Base-by-base conservation (phyloP, 2,329 filamentous ascomycete species). In the Gaeumannomyces tritici region DNA sequence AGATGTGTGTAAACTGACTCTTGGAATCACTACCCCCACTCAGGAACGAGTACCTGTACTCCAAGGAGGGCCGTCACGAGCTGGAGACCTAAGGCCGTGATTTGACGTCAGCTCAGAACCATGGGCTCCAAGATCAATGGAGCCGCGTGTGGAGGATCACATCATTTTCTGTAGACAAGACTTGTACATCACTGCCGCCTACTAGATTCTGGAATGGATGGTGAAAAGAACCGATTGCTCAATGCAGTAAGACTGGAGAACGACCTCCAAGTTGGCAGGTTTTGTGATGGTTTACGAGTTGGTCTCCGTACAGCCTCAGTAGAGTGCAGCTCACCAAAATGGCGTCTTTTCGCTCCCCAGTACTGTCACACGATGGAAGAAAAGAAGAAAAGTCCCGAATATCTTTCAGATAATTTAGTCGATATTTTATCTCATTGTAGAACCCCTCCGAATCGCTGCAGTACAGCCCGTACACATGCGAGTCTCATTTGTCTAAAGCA, bases 21-120 rank as follows among this genome's bases (percentile, higher is more conserved):
- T 27, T 13, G 55, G 24, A 29, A 21, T 27, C 33, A 12, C 21
- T 11, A 24, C 42, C 42, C 18, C 42, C 7, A n/a, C 9, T 15
- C 59, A 92, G 89, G 77, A 92, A 91, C 80, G 82, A 91, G 74
- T 91, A 89, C 79, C 80, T 90, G 71, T 90, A 91, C 83, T 91
- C 88, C 70, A 92, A 92, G 84, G 79, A 82, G 62, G 89, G 89
- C 61, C 87, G 87, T 69, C 80, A 79, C 64, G 80, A 82, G 78
- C 77, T 78, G 66, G 76, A 42, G 61, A 77, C 74, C 55, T 67
- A 74, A 77, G 68, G 78, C 79, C 71, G 80, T 51, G 51, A 42
- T 31, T 2, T 28, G 55, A 15, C 12, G 24, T 7, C 18, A 26
- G 24, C 26, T 1, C 55, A 24, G 55, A 28, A 27, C n/a, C 18